phyloP scores from a whole-genome alignment of 2,329 filamentous ascomycete species.

The Tolypocladium ovalisporum region DNA sequence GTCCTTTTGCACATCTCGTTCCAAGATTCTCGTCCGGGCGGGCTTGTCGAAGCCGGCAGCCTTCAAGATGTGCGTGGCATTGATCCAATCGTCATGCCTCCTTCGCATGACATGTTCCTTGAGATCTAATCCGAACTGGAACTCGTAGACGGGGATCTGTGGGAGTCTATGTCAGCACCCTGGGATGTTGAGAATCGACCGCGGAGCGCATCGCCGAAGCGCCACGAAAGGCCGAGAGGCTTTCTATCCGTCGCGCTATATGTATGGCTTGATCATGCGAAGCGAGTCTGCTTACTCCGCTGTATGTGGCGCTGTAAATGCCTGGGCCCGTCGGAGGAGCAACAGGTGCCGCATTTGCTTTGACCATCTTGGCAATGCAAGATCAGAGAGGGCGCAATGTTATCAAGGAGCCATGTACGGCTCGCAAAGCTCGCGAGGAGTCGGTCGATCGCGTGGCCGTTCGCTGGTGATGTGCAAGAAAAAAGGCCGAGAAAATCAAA shows the following conservation, averaged over 20 bases:
- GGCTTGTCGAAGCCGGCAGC: conserved; percentile 97
- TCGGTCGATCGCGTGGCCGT: not conserved
- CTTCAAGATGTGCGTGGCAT: conserved; percentile 98
- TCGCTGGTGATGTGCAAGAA: not conserved
- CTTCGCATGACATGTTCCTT: conserved; percentile 92
- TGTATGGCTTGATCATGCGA: not conserved
- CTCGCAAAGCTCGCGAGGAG: not conserved
- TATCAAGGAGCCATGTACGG: not conserved
- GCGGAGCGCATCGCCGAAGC: not conserved
- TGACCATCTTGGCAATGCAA: conserved; percentile 31
- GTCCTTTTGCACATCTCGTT: conserved; percentile 94
- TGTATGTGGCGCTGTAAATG: conserved; percentile 60
- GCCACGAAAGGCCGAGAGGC: not conserved
- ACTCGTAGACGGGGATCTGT: conserved; percentile 91
- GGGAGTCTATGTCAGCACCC: not conserved
- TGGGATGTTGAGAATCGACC: not conserved
- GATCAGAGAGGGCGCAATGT: conserved; percentile 6
- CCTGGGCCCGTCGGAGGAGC: conserved; percentile 25
- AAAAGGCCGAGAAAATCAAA: not conserved
- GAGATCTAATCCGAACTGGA: conserved; percentile 67
- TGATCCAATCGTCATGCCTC: conserved; percentile 91
- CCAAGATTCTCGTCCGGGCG: conserved; percentile 84
- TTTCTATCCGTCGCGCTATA: not conserved
- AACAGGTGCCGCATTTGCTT: conserved; percentile 20
- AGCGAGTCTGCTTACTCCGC: conserved; percentile 42